These are phyloP conservation scores for Kodamaea alishanica DNA, from an alignment of 1,139 yeast genomes.

Conservation along the genomic window DNA sequence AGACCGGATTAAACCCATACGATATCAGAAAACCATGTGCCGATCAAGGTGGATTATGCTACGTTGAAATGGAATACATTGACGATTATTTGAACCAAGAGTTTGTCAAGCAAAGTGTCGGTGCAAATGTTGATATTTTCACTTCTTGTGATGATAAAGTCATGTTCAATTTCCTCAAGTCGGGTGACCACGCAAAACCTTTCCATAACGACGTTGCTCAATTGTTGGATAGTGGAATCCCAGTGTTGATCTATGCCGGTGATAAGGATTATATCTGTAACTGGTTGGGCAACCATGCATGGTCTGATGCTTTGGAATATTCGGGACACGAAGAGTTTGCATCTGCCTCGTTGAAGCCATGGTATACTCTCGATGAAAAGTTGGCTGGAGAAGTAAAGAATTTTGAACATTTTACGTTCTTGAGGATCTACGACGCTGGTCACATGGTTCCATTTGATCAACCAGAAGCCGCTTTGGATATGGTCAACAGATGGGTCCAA, in stretches of 20 bases:
- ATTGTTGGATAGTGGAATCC: slow-evolving; percentile 48
- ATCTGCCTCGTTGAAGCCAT: slow-evolving; percentile 32
- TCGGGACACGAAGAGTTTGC: slow-evolving; percentile 25
- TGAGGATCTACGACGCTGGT: slow-evolving; percentile 64
- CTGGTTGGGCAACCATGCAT: slow-evolving; percentile 39
- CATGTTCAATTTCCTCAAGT: slow-evolving; percentile 48
- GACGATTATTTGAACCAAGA: slow-evolving; percentile 58
- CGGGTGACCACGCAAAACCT: slow-evolving; percentile 65
- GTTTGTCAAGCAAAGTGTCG: slow-evolving; percentile 58
- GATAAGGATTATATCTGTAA: slow-evolving; percentile 40
- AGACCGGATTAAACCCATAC: slow-evolving; percentile 64
- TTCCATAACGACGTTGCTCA: slow-evolving; percentile 60
- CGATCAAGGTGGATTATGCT: slow-evolving; percentile 51
- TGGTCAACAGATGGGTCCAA: slow-evolving; percentile 75
- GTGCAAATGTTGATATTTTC: slow-evolving; percentile 54
- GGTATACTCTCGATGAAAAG: slow-evolving; percentile 41
- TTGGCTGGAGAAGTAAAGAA: slow-evolving; percentile 59
- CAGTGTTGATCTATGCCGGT: slow-evolving; percentile 39
- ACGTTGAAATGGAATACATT: slow-evolving; percentile 51
- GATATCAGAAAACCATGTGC: slow-evolving; percentile 64
- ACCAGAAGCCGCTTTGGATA: slow-evolving; percentile 67
- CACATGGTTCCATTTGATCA: slow-evolving; percentile 83
- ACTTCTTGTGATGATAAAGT: slow-evolving; percentile 58
- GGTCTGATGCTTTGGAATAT: slow-evolving; percentile 32
- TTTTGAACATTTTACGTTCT: slow-evolving; percentile 52